Base-by-base conservation (phyloP, 495 filamentous ascomycete species). In the Talaromyces adpressus region DNA sequence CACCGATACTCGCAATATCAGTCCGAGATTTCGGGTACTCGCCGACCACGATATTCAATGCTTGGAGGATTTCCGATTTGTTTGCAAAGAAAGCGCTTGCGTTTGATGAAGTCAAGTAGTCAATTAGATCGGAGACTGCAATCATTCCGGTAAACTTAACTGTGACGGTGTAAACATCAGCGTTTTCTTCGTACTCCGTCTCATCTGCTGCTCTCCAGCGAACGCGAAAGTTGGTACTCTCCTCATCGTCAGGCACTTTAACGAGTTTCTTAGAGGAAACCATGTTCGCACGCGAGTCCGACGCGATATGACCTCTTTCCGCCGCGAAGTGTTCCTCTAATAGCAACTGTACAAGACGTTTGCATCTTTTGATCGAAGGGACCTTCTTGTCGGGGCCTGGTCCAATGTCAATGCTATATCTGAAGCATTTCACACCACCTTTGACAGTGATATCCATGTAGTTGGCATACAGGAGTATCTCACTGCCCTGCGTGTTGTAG, bases 401-500 rank as follows among this genome's bases (percentile, higher is more conserved):
- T 9, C 49, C 62, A 32, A 78, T 70, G 20, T 69, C 63, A 47
- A 75, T 63, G 59, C 74, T 69, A 62, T 80, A 76, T 51, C 77
- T 75, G 61, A 70, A 84, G 49, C 66, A 69, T 20, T 61, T 66
- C 62, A 9, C 64, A 51, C 66, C 76, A 65, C 63, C 79, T 29
- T 67, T 64, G 0, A 72, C 68, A 23, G 75, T 73, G 23, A 91
- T 61, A 3, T 80, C 73, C 65, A 89, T 84, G 63, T 87, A 88
- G 70, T 91, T 91, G 39, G 88, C 79, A 78, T 82, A 88, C 0
- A 91, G 75, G 6, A 72, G 69, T 4, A 87, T 74, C 18, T 70
- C 57, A 6, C 34, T 70, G 18, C 88, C 88, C 14, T 64, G 64
- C 1, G 75, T 84, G 47, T 87, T 86, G 68, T 82, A 89, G 3